phyloP scores from a whole-genome alignment of 768 basidiomycete species.

The Leccinum boreale region DNA sequence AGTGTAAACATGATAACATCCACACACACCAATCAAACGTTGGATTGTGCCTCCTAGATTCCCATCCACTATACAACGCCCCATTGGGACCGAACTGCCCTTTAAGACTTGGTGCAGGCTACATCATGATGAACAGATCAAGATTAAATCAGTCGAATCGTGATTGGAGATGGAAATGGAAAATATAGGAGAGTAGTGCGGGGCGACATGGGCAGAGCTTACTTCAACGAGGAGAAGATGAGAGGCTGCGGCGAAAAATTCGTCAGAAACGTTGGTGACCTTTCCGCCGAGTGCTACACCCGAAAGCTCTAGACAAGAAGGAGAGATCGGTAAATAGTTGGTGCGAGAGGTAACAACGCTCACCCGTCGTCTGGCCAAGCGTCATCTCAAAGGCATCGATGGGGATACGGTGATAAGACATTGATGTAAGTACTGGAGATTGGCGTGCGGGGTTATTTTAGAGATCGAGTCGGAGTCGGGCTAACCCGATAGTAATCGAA shows the following conservation, averaged over 20 bases:
- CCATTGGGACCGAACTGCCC: slow-evolving; percentile 98
- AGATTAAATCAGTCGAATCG: neutral
- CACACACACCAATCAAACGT: slow-evolving; percentile 74
- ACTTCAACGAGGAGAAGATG: slow-evolving; percentile 85
- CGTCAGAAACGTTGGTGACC: slow-evolving; percentile 80
- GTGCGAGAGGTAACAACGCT: neutral
- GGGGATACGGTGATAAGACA: slow-evolving; percentile 44
- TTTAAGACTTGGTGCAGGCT: slow-evolving; percentile 87
- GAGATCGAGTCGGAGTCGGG: too few relatives aligned
- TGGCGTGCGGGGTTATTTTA: neutral
- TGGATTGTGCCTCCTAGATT: slow-evolving; percentile 85
- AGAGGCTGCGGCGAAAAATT: slow-evolving; percentile 89
- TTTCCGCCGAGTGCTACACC: slow-evolving; percentile 78
- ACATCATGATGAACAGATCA: neutral
- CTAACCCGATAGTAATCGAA: neutral
- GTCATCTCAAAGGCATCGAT: slow-evolving; percentile 45
- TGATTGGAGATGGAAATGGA: neutral
- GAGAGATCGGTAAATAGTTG: neutral
- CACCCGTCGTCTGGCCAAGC: slow-evolving; percentile 54
- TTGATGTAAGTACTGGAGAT: neutral
- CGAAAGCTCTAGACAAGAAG: slow-evolving; percentile 67
- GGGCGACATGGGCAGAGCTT: slow-evolving; percentile 14
- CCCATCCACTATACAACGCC: slow-evolving; percentile 94
- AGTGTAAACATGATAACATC: neutral
- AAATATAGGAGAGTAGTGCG: neutral